These are phyloP conservation scores for Penicillium maclennaniae DNA, from an alignment of 495 filamentous ascomycete species.

Conservation along the genomic window DNA sequence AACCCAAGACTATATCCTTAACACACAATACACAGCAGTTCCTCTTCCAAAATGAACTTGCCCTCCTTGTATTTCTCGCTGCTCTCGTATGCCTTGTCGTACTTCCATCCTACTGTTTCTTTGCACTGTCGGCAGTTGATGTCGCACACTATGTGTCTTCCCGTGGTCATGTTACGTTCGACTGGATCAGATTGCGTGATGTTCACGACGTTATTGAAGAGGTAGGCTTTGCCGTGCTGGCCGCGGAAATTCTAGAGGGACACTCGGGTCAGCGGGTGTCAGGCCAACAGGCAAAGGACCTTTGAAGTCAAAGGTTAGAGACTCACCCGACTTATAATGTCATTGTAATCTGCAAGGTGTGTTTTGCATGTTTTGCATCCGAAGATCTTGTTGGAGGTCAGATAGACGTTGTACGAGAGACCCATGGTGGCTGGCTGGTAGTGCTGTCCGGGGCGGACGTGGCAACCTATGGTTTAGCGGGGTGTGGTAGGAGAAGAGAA, in stretches of 20 bases:
- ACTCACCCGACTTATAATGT: conserved; percentile 88
- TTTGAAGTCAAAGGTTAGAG: conserved; percentile 5
- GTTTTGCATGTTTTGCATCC: conserved; percentile 96
- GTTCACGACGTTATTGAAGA: conserved; percentile 94
- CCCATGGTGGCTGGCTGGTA: conserved; percentile 61
- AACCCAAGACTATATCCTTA: conserved; percentile 21
- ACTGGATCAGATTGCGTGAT: conserved; percentile 70
- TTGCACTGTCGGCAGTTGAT: conserved; percentile 86
- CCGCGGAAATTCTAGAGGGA: conserved; percentile 84
- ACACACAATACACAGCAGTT: conserved; percentile 76
- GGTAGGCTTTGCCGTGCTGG: conserved; percentile 96
- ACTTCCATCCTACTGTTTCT: conserved; percentile 95
- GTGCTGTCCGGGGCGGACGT: conserved; percentile 4
- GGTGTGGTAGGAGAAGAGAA: not conserved
- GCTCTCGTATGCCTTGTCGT: conserved; percentile 91
- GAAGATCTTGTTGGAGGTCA: conserved; percentile 84
- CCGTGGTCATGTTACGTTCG: conserved; percentile 99
- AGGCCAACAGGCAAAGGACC: conserved; percentile 3
- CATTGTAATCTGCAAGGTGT: conserved; percentile 89
- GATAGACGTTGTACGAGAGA: conserved; percentile 92
- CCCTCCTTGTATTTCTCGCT: conserved; percentile 98
- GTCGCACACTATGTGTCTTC: conserved; percentile 88
- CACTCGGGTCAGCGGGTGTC: conserved; percentile 11
- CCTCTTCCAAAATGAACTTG: conserved; percentile 94
- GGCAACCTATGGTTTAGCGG: not conserved